Base-by-base conservation (phyloP, 1,139 yeast genomes). In the Saccharomycopsis crataegensis region DNA sequence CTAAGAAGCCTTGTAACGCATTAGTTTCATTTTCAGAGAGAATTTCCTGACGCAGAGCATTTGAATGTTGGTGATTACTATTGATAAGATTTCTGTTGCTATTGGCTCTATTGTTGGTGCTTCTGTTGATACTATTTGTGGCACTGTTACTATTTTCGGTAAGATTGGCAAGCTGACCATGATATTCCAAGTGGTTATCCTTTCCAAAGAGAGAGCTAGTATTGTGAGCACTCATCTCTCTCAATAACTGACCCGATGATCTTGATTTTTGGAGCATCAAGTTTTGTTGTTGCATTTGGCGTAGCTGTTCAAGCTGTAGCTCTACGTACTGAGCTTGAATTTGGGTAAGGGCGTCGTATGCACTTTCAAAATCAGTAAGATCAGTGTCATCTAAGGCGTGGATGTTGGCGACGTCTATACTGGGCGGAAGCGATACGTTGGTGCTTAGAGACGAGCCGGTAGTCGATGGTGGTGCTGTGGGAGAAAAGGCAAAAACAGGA, bases 1-100 rank as follows among this genome's bases (percentile, higher is more conserved):
- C 59, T 32, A 57, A 49, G 40, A 51, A 57, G 8, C 54, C 54
- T 48, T 54, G 56, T 9, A 57, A 44, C 1, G 56, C 59, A n/a
- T 45, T 55, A 33, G 42, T 55, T 46, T 57, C 58, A 45, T 49
- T 49, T 34, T 49, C 56, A n/a, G 52, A 45, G 22, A 45, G 12
- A 14, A 31, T 22, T 40, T 14, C n/a, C 28, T 16, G 16, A 8
- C 28, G 22, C 41, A 33, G 16, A 46, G 1, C 40, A 16, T 34
- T 14, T 9, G 42, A 22, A 36, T 38, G 16, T 12, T 12, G 6
- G 8, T 32, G n/a, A 41, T 48, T 32, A 16, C 33, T 9, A 14
- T 48, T 31, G 32, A 11, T 33, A n/a, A n/a, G 11, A 12, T 17
- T 31, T 31, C 14, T 32, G 14, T 36, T 31, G 38, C 14, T 32